Evolutionary conservation across 805 yeast species (phyloP), one percentile per base, ranked within the genome.

Genomic region (Trichomonascus vanleenenianus): DNA sequence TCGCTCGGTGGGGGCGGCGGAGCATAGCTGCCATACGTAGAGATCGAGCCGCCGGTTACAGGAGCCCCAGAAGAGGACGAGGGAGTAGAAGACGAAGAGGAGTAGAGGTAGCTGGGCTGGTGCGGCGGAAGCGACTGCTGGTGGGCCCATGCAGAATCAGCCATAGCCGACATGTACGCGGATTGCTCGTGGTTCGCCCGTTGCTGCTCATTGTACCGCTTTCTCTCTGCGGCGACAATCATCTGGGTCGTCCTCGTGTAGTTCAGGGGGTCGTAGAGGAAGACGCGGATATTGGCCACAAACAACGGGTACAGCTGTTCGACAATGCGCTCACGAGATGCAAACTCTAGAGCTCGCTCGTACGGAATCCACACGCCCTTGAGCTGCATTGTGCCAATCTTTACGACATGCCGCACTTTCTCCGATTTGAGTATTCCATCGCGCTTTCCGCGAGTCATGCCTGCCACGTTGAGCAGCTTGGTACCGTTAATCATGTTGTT

Each of bases 301-400:
- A 83, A 81, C 38, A 83, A 68, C 2, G 88, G 88, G 57, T 77
- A 81, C 46, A 83, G 68, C 22, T 73, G 58, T 53, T 81, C 87
- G n/a, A 75, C 79, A 48, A 83, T 83, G 30, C 83, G 81, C 58
- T 85, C 94, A 45, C 83, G 69, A 56, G 81, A 81, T 9, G 94
- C 94, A 78, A 85, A 80, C 27, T 84, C 82, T 33, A 78, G 68
- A 1, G 95, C 95, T 39, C 93, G 71, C 51, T 84, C 93, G 57
- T 83, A 83, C 2, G 95, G 94, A 49, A 85, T 84, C 95, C 95
- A 85, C 36, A 85, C 95, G 30, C 95, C 95, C 64, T 85, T 85
- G 57, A 85, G 69, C 61, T 84, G 87, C 91, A 85, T 85, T 10
- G 88, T 79, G 3, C 95, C 95, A 51, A 83, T 80, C 63, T 85